Conservation (phyloP, 2,329 filamentous ascomycete species). For the Diaporthe citrichinensis region DNA sequence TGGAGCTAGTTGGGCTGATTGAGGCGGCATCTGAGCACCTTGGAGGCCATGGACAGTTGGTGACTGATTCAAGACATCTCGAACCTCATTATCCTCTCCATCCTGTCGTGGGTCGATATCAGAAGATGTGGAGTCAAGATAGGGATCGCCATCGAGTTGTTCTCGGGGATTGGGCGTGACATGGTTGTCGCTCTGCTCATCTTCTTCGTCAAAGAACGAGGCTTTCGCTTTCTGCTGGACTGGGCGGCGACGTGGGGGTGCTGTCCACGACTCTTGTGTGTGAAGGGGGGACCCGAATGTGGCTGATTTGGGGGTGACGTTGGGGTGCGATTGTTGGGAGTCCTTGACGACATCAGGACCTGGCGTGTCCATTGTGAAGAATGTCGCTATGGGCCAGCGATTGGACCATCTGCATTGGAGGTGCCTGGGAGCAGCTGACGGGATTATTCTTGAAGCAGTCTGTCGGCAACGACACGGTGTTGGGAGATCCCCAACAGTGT, state of each 20-base stretch:
- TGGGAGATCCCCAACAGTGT: not conserved
- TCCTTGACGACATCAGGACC: not conserved
- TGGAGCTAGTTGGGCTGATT: not conserved
- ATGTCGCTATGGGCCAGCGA: no score
- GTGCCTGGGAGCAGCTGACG: not conserved
- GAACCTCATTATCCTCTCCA: not conserved
- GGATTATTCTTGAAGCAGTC: not conserved
- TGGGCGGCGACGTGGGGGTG: not conserved
- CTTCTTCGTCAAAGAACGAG: conserved; percentile 4
- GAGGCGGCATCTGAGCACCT: not conserved
- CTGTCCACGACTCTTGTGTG: conserved; percentile 5
- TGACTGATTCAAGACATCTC: not conserved
- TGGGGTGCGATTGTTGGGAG: not conserved
- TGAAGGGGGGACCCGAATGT: not conserved
- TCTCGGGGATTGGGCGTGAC: not conserved
- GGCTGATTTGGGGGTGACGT: conserved; percentile 18
- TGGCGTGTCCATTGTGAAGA: conserved; percentile 15
- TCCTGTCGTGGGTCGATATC: not conserved
- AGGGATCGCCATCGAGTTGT: not conserved
- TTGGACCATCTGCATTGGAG: not conserved
- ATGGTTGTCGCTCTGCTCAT: not conserved
- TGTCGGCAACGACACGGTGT: not conserved
- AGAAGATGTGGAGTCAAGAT: not conserved
- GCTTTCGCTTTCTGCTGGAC: conserved; percentile 30
- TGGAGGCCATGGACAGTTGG: not conserved